These are phyloP conservation scores for Davidsoniella neocaledoniae DNA, from an alignment of 2,329 filamentous ascomycete genomes.

Conservation along the genomic window DNA sequence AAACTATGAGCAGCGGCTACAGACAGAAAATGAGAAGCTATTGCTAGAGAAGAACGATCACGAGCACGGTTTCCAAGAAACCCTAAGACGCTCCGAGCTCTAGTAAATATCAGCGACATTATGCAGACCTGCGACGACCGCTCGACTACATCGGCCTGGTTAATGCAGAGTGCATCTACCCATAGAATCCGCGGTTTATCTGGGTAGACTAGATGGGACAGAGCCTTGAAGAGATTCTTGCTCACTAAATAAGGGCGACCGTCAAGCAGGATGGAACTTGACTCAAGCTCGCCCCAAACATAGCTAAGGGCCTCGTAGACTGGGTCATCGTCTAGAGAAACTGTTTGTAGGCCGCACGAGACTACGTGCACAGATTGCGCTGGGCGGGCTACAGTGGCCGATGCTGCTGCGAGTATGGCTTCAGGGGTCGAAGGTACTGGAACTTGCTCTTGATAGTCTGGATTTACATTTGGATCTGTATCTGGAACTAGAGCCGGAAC, in stretches of 20 bases:
- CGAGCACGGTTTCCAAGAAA: conserved; percentile 13
- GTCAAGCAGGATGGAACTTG: background rate
- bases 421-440: background rate
- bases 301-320: conserved; percentile 15
- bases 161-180: conserved; percentile 14
- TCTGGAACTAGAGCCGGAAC: too few relatives aligned
- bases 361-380: too few relatives aligned
- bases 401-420: background rate
- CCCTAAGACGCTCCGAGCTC: conserved; percentile 13
- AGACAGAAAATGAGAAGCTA: conserved; percentile 6
- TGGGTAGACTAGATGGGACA: conserved; percentile 11
- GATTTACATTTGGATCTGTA: background rate
- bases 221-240: conserved; percentile 12
- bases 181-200: conserved; percentile 11
- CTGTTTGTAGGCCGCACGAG: background rate
- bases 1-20: background rate
- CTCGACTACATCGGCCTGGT: conserved; percentile 14
- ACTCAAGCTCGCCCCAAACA: conserved; percentile 13
- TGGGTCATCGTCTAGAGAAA: background rate
- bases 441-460: background rate
- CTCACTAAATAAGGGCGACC: conserved; percentile 9
- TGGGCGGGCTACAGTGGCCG: background rate
- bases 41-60: conserved; percentile 1
- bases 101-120: conserved; percentile 15
- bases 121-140: conserved; percentile 14